Conservation (phyloP, 2,329 filamentous ascomycete genomes). For the Beauveria rudraprayagi region DNA sequence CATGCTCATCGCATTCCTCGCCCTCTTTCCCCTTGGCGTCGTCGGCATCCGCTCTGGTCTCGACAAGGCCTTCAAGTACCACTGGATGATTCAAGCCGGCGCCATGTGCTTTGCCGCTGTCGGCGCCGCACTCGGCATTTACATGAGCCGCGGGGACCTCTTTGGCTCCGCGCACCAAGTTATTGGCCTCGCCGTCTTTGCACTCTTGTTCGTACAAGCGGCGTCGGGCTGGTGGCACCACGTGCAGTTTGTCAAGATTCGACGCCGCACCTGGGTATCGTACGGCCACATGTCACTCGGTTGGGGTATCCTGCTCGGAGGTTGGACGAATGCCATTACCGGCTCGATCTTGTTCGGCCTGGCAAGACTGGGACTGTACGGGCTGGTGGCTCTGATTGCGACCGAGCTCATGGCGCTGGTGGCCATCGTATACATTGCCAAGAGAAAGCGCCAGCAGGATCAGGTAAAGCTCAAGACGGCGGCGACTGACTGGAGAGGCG, state of each 20-base stretch:
- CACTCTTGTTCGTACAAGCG: conserved; percentile 1
- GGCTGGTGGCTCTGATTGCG: neutral
- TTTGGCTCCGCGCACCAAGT: conserved; percentile 7
- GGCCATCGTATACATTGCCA: conserved; percentile 1
- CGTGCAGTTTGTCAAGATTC: conserved; percentile 9
- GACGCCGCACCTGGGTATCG: conserved; percentile 11
- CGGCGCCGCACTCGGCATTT: conserved; percentile 5
- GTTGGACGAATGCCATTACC: conserved; percentile 6
- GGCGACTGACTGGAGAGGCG: conserved; percentile 5
- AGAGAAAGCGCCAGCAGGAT: neutral
- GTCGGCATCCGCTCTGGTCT: conserved; percentile 11
- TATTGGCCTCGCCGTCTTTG: conserved; percentile 1
- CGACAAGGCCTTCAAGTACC: conserved; percentile 7
- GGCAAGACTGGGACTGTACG: neutral
- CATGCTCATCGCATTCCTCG: conserved; percentile 10
- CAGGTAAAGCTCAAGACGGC: neutral
- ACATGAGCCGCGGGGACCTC: conserved; percentile 7
- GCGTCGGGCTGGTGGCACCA: conserved; percentile 11
- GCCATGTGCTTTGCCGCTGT: neutral
- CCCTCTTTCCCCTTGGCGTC: conserved; percentile 9
- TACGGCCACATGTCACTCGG: conserved; percentile 10
- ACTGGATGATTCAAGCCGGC: conserved; percentile 8
- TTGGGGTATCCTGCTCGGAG: conserved; percentile 9
- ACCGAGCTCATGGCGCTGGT: conserved; percentile 1
- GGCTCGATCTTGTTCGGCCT: conserved; percentile 7